Conservation (phyloP, 1,284 basidiomycete species). For the Ustilago vetiveriae region DNA sequence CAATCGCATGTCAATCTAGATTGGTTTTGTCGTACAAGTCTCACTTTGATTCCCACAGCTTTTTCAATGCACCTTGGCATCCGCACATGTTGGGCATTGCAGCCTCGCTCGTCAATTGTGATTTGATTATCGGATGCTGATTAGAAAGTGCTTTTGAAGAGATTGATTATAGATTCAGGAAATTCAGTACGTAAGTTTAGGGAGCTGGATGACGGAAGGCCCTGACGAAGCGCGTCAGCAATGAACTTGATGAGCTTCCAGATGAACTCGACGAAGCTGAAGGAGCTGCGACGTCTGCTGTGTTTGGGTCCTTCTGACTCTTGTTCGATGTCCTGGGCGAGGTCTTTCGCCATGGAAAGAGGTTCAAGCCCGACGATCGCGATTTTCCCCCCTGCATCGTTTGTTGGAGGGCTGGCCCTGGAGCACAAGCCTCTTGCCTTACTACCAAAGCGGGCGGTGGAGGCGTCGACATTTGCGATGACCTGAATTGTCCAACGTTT, state of each 20-base stretch:
- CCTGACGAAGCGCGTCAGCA: conserved; percentile 3
- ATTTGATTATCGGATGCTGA: too few relatives aligned
- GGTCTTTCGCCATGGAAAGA: background rate
- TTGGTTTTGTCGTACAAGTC: too few relatives aligned
- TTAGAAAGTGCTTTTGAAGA: too few relatives aligned
- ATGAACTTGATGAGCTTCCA: conserved; percentile 3
- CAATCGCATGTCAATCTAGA: too few relatives aligned
- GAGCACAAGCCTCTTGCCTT: background rate
- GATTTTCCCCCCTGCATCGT: background rate
- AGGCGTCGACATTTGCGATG: conserved; percentile 1
- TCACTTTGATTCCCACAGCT: too few relatives aligned
- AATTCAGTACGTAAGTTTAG: background rate
- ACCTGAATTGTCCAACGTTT: background rate
- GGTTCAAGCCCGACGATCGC: background rate
- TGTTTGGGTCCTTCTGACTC: background rate
- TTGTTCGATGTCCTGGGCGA: background rate
- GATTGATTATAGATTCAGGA: too few relatives aligned
- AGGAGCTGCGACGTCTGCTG: too few relatives aligned
- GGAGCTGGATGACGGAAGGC: conserved; percentile 3
- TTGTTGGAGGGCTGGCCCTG: background rate
- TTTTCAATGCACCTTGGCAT: too few relatives aligned
- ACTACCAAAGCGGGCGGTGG: conserved; percentile 9
- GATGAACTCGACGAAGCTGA: conserved; percentile 1
- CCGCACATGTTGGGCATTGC: too few relatives aligned
- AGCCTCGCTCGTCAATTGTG: too few relatives aligned